Evolutionary conservation across 2,329 filamentous ascomycete genomes (phyloP), one percentile per base, ranked within the genome.

Genomic region (Pseudocercospora eumusae): DNA sequence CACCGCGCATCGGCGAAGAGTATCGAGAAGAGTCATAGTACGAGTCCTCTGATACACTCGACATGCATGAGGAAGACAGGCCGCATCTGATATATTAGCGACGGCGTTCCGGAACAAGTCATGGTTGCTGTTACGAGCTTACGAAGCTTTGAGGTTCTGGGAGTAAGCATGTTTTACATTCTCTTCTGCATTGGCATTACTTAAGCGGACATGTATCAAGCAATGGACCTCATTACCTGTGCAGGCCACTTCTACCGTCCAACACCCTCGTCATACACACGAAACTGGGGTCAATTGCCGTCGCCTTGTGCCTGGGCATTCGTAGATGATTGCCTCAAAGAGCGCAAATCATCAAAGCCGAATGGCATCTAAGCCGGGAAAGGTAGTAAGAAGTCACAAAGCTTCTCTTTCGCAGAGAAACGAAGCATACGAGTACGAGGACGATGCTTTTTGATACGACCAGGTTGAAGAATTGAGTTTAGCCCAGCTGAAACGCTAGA

Each of bases 1-100:
- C 70, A 4, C 70, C 70, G 28, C 63, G 70, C 13, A 71, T 72
- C 40, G 70, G 70, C 36, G 68, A 64, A 11, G 70, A 72, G 61
- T 68, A 72, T 36, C 11, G 4, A 33, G 68, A 67, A 57, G 55
- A 60, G 27, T 36, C 44, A 31, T 36, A 42, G 27, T 25, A 31
- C 45, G 57, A 20, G 25, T 23, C 40, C 28, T 60, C 44, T 21
- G 57, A 27, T 57, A 56, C 50, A 13, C 31, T 27, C 13, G 56
- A 55, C 23, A 11, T n/a, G 21, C 18, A 47, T 44, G 15, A 23
- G 31, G 49, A 60, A 28, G 49, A 57, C 36, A 47, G n/a, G 11
- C n/a, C 13, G 33, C 21, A 31, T 57, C 27, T 61, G 45, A 54
- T 57, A 25, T 52, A 40, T 31, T 47, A 62, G 60, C 60, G 60